Percentiles rank a stretch among this genome's conserved stretches.
Evolutionary conservation across 352 stramenopile genomes (phyloP).

Genomic region (Phytophthora melonis): DNA sequence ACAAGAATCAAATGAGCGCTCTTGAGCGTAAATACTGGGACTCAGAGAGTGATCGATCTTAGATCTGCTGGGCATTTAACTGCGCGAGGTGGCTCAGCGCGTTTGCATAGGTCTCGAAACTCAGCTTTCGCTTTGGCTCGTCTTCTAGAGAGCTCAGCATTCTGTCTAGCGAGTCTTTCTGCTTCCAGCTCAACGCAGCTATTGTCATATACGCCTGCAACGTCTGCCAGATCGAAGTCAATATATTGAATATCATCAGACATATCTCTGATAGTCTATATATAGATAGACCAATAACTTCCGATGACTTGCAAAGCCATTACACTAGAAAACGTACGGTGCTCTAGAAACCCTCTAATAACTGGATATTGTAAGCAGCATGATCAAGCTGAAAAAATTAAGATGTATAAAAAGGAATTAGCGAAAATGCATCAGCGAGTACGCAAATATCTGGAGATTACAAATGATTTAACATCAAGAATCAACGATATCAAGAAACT

Average conservation of each 20-base stretch:
- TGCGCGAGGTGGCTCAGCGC: too few species aligned
- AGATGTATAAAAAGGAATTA: background rate
- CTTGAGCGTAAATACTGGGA: fast-evolving
- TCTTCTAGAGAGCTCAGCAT: too few species aligned
- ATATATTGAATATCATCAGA: too few species aligned
- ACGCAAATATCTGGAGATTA: too few species aligned
- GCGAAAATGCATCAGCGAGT: background rate
- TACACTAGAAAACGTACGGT: background rate
- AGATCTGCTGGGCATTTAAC: background rate
- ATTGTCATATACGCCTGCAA: too few species aligned
- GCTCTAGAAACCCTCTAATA: background rate
- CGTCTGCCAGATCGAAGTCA: too few species aligned
- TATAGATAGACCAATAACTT: background rate
- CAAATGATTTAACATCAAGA: background rate
- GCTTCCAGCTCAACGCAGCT: too few species aligned
- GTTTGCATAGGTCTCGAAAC: too few species aligned
- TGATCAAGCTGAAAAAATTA: background rate
- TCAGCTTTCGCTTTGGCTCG: too few species aligned
- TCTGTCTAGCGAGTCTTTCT: background rate
- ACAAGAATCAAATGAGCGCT: too few species aligned
- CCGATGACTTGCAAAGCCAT: background rate
- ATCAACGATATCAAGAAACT: too few species aligned
- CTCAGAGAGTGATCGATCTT: background rate
- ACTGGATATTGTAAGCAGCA: background rate
- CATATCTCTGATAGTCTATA: background rate